phyloP scores from a whole-genome alignment of 352 stramenopile species.

The Pilasporangium apinafurcum region DNA sequence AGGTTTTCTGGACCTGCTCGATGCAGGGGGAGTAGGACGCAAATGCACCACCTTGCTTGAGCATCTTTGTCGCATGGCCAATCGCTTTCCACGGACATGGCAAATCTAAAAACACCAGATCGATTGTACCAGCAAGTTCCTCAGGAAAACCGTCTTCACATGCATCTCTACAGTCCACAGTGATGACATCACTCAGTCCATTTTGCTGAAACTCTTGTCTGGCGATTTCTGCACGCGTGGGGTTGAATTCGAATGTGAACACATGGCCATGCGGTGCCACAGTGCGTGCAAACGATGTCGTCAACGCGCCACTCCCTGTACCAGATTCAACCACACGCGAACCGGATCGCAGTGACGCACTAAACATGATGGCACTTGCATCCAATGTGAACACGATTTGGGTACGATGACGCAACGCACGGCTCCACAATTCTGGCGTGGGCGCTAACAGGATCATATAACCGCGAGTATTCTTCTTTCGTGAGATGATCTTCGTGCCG shows the following conservation, averaged over 20 bases:
- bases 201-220: constrained; percentile 93
- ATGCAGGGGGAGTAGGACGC: constrained; percentile 98
- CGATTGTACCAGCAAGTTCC: constrained; percentile 63
- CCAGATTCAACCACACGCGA: constrained; percentile 91
- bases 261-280: constrained; percentile 89
- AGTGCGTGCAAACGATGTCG: constrained; percentile 87
- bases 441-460: constrained; percentile 94
- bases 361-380: constrained; percentile 90
- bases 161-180: constrained; percentile 93
- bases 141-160: constrained; percentile 87
- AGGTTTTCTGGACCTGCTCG: constrained; percentile 96
- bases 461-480: constrained; percentile 59
- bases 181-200: constrained; percentile 87
- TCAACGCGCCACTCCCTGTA: constrained; percentile 91
- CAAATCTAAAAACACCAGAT: constrained; percentile 97
- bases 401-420: constrained; percentile 88
- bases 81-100: constrained; percentile 97
- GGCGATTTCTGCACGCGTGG: constrained; percentile 87
- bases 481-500: constrained; percentile 68
- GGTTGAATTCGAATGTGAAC: constrained; percentile 99
- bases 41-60: constrained; percentile 91
- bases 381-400: constrained; percentile 98
- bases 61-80: constrained; percentile 86
- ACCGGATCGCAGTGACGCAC: constrained; percentile 86
- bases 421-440: constrained; percentile 96